Evolutionary conservation across 1,284 basidiomycete genomes (phyloP), one percentile per base, ranked within the genome.

Genomic region (Malassezia arunalokei): DNA sequence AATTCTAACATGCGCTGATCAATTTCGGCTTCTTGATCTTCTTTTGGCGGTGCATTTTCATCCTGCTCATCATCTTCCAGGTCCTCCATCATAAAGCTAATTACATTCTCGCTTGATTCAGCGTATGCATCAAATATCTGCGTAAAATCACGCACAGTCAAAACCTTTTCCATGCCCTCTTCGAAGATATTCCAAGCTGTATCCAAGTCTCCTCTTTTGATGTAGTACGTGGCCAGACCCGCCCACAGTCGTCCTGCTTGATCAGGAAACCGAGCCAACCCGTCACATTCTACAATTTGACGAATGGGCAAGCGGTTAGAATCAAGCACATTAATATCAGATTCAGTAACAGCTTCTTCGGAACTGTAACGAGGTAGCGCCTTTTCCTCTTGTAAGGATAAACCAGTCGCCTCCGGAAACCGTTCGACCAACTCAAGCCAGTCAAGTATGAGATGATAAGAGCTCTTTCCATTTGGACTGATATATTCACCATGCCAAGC

Each of bases 41-140:
- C 59, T 15, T 35, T 35, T 3, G 33, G 11, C 11, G 11, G 11
- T 3, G 33, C 15, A 15, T 35, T 35, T 24, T 63, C 62, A 3
- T 60, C 60, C 32, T 52, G 57, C 27, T 51, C 54, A 1, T 53
- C 49, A 41, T 79, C 76, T 40, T 80, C 82, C 45, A 96, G 72
- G 55, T 82, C 82, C 58, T 86, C 84, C 90, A 98, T 95, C 74
- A 98, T 77, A 1, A 87, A 86, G 49, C 83, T 86, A 63, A 96
- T 86, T 64, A 95, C 79, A 5, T 85, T 85, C 75, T 95, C 91
- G 50, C 83, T 83, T 69, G 95, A 95, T 69, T 96, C 90, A 28
- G 87, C 84, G 73, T 94, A 95, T 4, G 90, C 86, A 71, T 98
- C 92, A 71, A 98, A 98, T 59, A 98, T 90, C 72, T 95, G 90